Evolutionary conservation across 1,139 yeast genomes (phyloP).

Genomic region (Meyerozyma sp.): DNA sequence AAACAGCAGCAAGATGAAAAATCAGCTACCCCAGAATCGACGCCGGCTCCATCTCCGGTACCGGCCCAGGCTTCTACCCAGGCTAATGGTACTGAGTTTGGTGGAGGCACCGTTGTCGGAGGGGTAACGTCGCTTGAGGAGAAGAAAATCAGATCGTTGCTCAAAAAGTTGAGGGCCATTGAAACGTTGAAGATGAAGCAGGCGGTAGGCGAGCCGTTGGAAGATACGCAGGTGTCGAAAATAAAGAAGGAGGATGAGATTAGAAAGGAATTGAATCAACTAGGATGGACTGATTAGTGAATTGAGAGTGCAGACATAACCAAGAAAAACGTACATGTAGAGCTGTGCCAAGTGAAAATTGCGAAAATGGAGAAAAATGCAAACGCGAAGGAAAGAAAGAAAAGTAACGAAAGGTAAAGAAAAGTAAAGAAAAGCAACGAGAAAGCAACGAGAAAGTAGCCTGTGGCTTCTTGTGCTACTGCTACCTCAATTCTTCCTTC

Average conservation of each 20-base stretch:
- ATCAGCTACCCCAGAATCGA: conserved; percentile 5
- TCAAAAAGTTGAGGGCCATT: conserved; percentile 91
- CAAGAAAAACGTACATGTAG: background rate
- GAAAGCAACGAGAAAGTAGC: too few species aligned
- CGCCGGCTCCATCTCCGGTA: conserved; percentile 8
- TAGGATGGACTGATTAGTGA: conserved; percentile 56
- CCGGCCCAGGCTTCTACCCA: conserved; percentile 7
- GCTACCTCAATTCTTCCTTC: too few species aligned
- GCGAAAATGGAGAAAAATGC: background rate
- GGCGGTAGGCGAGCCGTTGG: conserved; percentile 77
- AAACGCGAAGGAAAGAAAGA: background rate
- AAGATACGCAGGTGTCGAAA: conserved; percentile 88
- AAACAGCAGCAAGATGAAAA: conserved; percentile 30
- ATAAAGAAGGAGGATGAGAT: conserved; percentile 82
- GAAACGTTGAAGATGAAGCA: conserved; percentile 84
- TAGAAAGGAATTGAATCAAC: conserved; percentile 59
- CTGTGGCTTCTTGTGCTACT: too few species aligned
- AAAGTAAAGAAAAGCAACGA: too few species aligned
- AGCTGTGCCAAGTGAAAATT: background rate
- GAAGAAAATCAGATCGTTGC: conserved; percentile 82
- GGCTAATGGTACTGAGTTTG: conserved; percentile 9
- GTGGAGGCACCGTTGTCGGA: conserved; percentile 43
- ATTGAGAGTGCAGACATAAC: too few species aligned
- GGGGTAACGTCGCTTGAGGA: conserved; percentile 74
- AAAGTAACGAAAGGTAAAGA: too few species aligned